phyloP scores from a whole-genome alignment of 2,329 filamentous ascomycete species.

The Spiromastix sp. region DNA sequence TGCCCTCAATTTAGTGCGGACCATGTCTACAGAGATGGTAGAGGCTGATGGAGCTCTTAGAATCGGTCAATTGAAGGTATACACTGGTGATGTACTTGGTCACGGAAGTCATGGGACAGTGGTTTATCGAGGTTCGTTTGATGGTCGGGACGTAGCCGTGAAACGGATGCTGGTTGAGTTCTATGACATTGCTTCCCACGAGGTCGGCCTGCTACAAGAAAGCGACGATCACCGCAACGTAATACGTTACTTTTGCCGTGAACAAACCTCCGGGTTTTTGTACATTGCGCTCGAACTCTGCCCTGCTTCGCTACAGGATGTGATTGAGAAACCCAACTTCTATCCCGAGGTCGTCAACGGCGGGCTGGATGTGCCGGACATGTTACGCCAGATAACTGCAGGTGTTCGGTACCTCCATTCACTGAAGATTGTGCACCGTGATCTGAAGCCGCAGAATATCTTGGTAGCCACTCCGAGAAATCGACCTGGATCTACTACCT shows the following conservation, averaged over 20 bases:
- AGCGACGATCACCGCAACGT: conserved; percentile 96
- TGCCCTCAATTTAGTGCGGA: conserved; percentile 46
- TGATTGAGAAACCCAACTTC: conserved; percentile 64
- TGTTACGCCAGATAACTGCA: conserved; percentile 80
- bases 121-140: conserved; percentile 90
- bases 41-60: conserved; percentile 50
- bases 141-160: conserved; percentile 84
- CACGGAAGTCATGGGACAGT: conserved; percentile 93
- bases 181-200: conserved; percentile 88
- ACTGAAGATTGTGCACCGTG: conserved; percentile 88
- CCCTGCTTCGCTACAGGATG: conserved; percentile 83
- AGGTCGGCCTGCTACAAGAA: conserved; percentile 80
- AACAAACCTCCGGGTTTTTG: conserved; percentile 77
- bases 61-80: conserved; percentile 51
- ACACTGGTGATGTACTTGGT: conserved; percentile 51
- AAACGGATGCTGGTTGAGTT: conserved; percentile 96
- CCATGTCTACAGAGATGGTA: conserved; percentile 46
- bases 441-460: conserved; percentile 97
- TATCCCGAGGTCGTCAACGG: conserved; percentile 55
- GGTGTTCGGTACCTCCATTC: conserved; percentile 83
- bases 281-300: conserved; percentile 96
- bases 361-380: conserved; percentile 63
- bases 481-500: conserved; percentile 45
- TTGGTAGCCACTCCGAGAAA: conserved; percentile 59
- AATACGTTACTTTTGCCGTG: conserved; percentile 90